Percentiles rank a stretch among this genome's conserved stretches.
These are phyloP conservation scores for Aureobasidium vineae DNA, from an alignment of 2,329 filamentous ascomycete genomes.

Conservation along the genomic window DNA sequence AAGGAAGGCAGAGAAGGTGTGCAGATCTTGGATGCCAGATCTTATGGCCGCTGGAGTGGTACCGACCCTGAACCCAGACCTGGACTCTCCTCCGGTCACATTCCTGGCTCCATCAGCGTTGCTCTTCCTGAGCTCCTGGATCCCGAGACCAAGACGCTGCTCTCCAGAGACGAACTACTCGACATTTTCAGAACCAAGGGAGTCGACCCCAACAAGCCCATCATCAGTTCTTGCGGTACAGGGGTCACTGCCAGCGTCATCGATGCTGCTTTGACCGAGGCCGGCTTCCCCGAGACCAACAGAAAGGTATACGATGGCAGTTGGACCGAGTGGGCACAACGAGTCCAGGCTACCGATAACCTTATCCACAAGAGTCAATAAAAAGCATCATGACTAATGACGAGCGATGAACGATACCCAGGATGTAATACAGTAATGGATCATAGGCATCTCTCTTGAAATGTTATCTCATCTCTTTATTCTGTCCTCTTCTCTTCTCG, in stretches of 20 bases:
- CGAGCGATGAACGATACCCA: slow-evolving; percentile 15
- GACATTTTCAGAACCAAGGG: slow-evolving; percentile 77
- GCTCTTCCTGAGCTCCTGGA: slow-evolving; percentile 80
- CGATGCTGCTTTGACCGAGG: slow-evolving; percentile 79
- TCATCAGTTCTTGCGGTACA: slow-evolving; percentile 87
- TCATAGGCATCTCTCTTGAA: too few species aligned
- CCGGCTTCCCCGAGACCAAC: slow-evolving; percentile 67
- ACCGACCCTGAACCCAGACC: slow-evolving; percentile 81
- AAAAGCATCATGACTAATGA: background rate
- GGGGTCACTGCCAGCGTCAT: slow-evolving; percentile 91
- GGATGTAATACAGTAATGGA: background rate
- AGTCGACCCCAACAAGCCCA: slow-evolving; percentile 73
- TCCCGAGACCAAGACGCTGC: slow-evolving; percentile 74
- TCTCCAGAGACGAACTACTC: slow-evolving; percentile 68
- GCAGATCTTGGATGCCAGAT: slow-evolving; percentile 85
- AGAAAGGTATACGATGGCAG: slow-evolving; percentile 90
- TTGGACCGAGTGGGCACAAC: slow-evolving; percentile 66
- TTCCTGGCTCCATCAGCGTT: slow-evolving; percentile 81
- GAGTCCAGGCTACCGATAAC: slow-evolving; percentile 38
- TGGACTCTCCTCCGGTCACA: slow-evolving; percentile 81
- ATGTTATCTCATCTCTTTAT: too few species aligned
- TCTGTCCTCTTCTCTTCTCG: too few species aligned
- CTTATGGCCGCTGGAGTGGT: slow-evolving; percentile 75
- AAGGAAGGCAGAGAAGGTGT: slow-evolving; percentile 81
- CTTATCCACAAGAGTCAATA: slow-evolving; percentile 36